Evolutionary conservation across 78 protist genomes (phyloP).

Genomic region (Pigoraptor vietnamica): DNA sequence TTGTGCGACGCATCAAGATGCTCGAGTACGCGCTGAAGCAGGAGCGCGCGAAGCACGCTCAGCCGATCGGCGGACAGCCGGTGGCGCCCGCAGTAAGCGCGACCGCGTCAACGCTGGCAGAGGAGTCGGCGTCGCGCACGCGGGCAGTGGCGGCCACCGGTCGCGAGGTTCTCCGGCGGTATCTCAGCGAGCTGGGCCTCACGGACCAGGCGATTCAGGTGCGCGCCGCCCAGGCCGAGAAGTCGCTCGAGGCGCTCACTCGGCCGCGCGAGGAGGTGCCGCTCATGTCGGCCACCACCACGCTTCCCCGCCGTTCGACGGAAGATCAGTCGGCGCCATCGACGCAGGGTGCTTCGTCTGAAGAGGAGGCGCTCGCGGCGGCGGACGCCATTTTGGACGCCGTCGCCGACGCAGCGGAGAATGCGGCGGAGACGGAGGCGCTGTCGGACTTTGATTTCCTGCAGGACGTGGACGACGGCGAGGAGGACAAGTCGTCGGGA

Average conservation of each 20-base stretch:
- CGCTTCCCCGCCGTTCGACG: not conserved
- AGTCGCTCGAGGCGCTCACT: not conserved
- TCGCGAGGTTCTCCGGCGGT: not conserved
- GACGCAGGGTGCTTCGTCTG: not conserved
- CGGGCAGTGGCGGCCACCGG: not conserved
- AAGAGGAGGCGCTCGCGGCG: not conserved
- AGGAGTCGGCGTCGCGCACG: not conserved
- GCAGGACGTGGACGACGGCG: not conserved
- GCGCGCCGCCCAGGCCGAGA: not conserved
- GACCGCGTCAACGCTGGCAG: not conserved
- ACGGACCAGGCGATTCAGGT: not conserved
- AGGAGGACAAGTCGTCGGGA: not conserved
- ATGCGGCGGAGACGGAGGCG: not conserved
- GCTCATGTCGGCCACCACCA: not conserved
- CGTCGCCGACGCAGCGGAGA: not conserved
- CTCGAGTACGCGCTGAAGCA: not conserved
- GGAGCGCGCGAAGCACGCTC: not conserved
- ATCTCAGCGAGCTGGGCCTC: not conserved
- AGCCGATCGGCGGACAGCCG: not conserved
- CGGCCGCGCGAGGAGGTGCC: not conserved
- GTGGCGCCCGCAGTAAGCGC: not conserved
- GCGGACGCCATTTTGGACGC: not conserved
- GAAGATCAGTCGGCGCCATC: no score
- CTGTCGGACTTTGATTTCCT: not conserved
- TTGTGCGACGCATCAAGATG: not conserved